Evolutionary conservation across 192 early-diverging fungal species (phyloP).

Genomic region (Pilobolus umbonatus): DNA sequence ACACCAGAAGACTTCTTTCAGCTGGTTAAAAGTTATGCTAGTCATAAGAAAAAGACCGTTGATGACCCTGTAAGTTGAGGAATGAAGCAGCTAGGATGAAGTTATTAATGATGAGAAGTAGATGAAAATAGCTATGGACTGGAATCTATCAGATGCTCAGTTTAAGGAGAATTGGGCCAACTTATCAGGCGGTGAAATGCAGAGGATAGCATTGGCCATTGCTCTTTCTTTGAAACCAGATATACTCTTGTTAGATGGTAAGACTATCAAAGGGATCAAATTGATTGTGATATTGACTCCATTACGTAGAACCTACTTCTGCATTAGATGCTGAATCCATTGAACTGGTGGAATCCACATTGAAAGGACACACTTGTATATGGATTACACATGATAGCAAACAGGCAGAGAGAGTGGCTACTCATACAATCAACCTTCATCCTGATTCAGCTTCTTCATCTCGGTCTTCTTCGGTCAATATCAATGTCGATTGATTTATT

Average conservation of each 20-base stretch:
- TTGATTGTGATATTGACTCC: not conserved
- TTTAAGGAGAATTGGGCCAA: constrained; percentile 76
- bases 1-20: constrained; percentile 68
- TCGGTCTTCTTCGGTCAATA: not conserved
- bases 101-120: constrained; percentile 12
- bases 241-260: constrained; percentile 77
- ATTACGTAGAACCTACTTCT: constrained; percentile 69
- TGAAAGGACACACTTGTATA: constrained; percentile 61
- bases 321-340: constrained; percentile 74
- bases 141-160: constrained; percentile 59
- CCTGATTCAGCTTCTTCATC: not conserved
- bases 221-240: constrained; percentile 71
- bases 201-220: constrained; percentile 77
- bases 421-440: constrained; percentile 17
- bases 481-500: not conserved
- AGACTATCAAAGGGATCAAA: not conserved
- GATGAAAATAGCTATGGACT: constrained; percentile 58
- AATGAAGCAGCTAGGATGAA: not conserved
- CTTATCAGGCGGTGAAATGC: constrained; percentile 83
- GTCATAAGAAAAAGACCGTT: constrained; percentile 39
- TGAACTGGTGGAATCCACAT: constrained; percentile 65
- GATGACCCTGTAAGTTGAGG: constrained; percentile 52
- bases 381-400: constrained; percentile 78
- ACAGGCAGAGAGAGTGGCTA: constrained; percentile 59
- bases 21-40: constrained; percentile 46